Base-by-base conservation (phyloP, 1,284 basidiomycete species). In the Pseudomicrostroma phylloplanum region DNA sequence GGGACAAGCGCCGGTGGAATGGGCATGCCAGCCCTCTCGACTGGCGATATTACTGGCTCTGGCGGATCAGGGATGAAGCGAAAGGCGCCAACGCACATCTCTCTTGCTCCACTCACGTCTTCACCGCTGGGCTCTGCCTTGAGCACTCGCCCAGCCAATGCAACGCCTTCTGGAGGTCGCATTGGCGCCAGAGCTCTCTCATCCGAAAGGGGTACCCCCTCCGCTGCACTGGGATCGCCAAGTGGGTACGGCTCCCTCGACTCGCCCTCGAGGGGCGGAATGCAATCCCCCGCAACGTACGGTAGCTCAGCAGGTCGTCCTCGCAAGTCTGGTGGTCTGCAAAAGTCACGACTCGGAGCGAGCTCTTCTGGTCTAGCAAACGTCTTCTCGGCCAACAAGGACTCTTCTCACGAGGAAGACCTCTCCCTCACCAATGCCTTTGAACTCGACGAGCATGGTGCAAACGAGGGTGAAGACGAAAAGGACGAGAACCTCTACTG, bases 401-500 rank as follows among this genome's bases (percentile, higher is more conserved):
- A 48, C n/a, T n/a, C n/a, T n/a, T n/a, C 46, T 23, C n/a, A 23
- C 46, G 46, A 23, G 6, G 46, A 48, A 7, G 46, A 48, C 46
- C n/a, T n/a, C 46, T 48, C 46, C 12, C 17, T n/a, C 6, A n/a
- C 30, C 4, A 36, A 36, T 36, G 30, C 30, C 30, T 36, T 4
- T 36, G 30, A 36, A 9, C 30, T 36, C 30, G 30, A 36, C 9
- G 30, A 36, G 9, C 30, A 36, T 36, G 30, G 30, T 36, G 30
- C 30, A 9, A 36, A 36, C 30, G 30, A 36, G 9, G 30, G 30
- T 36, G 68, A 67, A 13, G 67, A 67, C 13, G 70, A 72, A 42
- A 64, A 68, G 36, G 77, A 78, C 61, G 73, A 77, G 57, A 72
- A 70, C 55, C 67, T 73, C 1, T 78, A 78, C 68, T 78, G 77